phyloP scores from a whole-genome alignment of 169 alveolate genomes.

The Babesia microti region DNA sequence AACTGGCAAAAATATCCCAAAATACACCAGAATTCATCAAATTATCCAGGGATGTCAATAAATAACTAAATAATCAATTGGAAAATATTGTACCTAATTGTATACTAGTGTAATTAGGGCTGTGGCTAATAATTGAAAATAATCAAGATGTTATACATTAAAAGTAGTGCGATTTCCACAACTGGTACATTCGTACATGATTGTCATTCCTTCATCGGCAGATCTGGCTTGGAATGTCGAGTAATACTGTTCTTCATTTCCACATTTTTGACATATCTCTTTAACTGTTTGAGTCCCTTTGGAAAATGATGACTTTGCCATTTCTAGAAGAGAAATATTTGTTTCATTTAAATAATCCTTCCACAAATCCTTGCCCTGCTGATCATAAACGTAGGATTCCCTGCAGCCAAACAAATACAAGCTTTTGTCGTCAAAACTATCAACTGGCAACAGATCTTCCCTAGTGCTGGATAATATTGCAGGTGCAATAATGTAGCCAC shows the following conservation, averaged over 20 bases:
- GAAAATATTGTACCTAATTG: too few relatives aligned
- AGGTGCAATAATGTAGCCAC: constrained; percentile 35
- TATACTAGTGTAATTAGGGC: too few relatives aligned
- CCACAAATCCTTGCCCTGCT: constrained; percentile 58
- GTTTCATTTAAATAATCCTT: constrained; percentile 24
- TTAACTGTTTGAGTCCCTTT: constrained; percentile 52
- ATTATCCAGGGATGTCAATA: too few relatives aligned
- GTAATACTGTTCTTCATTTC: constrained; percentile 61
- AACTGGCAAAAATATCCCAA: too few relatives aligned
- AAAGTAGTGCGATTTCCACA: constrained; percentile 69
- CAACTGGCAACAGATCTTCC: constrained; percentile 14
- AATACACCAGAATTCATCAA: too few relatives aligned
- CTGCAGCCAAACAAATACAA: constrained; percentile 55
- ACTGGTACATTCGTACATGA: constrained; percentile 68
- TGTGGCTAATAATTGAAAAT: too few relatives aligned
- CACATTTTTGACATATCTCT: constrained; percentile 69
- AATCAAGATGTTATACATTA: constrained; percentile 30
- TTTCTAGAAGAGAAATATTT: constrained; percentile 6
- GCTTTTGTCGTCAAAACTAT: constrained; percentile 18
- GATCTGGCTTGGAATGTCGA: constrained; percentile 75
- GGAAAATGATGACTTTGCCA: constrained; percentile 41
- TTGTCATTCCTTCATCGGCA: constrained; percentile 79
- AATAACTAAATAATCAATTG: too few relatives aligned
- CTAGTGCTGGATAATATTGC: constrained; percentile 23
- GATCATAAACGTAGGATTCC: constrained; percentile 48